phyloP scores from a whole-genome alignment of 2,329 filamentous ascomycete species.

The Thermomyces lanuginosus region DNA sequence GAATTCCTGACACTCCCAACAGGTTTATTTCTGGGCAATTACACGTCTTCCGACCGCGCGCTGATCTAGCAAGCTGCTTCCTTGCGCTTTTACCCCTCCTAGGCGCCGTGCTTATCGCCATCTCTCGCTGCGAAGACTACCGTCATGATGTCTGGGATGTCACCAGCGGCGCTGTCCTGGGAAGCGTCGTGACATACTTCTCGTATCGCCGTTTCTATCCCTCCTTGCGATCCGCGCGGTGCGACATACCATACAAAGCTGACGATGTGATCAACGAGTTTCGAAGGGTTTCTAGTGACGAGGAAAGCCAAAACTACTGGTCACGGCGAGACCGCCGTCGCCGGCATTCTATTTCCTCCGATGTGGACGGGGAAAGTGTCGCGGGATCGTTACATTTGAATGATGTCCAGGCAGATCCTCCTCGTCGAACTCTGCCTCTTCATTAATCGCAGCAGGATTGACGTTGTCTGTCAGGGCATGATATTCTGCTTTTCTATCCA shows the following conservation, averaged over 20 bases:
- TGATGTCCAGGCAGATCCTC: too few relatives aligned
- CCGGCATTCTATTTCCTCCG: too few relatives aligned
- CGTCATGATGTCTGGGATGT: conserved; percentile 50
- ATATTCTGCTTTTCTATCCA: too few relatives aligned
- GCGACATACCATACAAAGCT: conserved; percentile 35
- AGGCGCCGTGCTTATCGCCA: conserved; percentile 43
- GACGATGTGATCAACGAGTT: too few relatives aligned
- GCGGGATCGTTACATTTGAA: too few relatives aligned
- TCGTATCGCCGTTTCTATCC: conserved; percentile 48
- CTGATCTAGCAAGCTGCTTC: conserved; percentile 40
- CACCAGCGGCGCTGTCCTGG: conserved; percentile 38
- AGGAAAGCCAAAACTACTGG: too few relatives aligned
- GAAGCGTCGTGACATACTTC: conserved; percentile 39
- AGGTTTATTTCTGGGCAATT: conserved; percentile 39
- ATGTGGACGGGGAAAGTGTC: too few relatives aligned
- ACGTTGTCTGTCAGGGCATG: too few relatives aligned
- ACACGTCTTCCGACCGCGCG: conserved; percentile 41
- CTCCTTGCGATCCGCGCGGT: conserved; percentile 32
- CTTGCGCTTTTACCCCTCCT: conserved; percentile 40
- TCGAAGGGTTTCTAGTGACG: too few relatives aligned
- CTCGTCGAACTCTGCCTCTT: too few relatives aligned
- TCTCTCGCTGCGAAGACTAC: conserved; percentile 47
- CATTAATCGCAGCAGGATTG: too few relatives aligned
- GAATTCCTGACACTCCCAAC: conserved; percentile 2
- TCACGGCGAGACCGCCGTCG: too few relatives aligned